Evolutionary conservation across 2,329 filamentous ascomycete genomes (phyloP), one percentile per base, ranked within the genome.

Genomic region (Rhynchosporium secalis): DNA sequence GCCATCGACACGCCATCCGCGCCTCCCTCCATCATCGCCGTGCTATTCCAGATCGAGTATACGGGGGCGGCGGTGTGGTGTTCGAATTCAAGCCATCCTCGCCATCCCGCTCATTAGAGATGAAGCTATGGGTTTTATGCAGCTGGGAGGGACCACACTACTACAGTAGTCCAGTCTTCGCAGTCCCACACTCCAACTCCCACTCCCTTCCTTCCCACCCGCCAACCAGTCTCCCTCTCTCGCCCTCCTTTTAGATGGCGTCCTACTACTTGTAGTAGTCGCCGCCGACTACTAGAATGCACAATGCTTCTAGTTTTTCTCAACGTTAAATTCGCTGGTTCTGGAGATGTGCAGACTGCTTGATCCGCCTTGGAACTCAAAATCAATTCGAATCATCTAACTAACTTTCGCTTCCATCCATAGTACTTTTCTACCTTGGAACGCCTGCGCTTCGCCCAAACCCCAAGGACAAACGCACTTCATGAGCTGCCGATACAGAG

Each of bases 391-490:
- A 6, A 36, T 6, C 9, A 10, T 56, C 60, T 55, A 41, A 60
- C 65, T 68, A 54, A 69, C 56, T 4, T 59, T 43, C 20, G 43
- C 62, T 56, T 62, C 57, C 20, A 20, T 20, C 58, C 63, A 46
- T 74, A 91, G 84, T 91, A 89, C 77, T 91, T 91, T 77, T 90
- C 88, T 38, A 87, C 85, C 7, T 80, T 89, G 66, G 89, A 92
- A 75, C 83, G 88, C 62, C 80, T 90, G 62, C 84, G 85, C 69
- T 85, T 91, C 73, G 83, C 83, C 56, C 85, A 86, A 69, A 76
- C 76, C 56, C 75, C 77, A 49, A 75, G 73, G 55, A 68, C 72
- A 47, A 69, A 74, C 55, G 68, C 73, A 62, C 62, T 70, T 63
- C 61, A 72, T 66, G 66, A 68, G 54, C 65, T 68, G 54, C 68